A percentile compares a stretch with the other conserved stretches of the same genome.
Conservation (phyloP, 495 filamentous ascomycete genomes). For the Aspergillus hancockii region DNA sequence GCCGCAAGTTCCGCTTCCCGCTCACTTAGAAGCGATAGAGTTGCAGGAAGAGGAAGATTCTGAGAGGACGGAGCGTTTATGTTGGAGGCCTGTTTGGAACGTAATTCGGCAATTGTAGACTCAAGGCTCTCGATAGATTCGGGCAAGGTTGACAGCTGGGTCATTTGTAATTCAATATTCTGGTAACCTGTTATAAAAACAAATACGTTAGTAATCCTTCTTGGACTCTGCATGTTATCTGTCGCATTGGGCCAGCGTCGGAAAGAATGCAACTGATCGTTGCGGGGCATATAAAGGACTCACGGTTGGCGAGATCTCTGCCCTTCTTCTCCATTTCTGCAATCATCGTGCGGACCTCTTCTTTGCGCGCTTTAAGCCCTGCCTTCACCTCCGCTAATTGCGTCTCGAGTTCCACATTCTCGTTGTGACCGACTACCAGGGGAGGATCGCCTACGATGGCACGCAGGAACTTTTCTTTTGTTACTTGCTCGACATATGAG, state of each 20-base stretch:
- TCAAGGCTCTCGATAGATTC: constrained; percentile 63
- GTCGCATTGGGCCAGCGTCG: background rate
- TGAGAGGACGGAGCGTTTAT: constrained; percentile 40
- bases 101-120: constrained; percentile 55
- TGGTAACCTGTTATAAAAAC: constrained; percentile 54
- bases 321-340: constrained; percentile 69
- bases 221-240: background rate
- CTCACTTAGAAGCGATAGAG: constrained; percentile 46
- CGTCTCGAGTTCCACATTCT: constrained; percentile 79
- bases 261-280: background rate
- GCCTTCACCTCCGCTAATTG: constrained; percentile 71
- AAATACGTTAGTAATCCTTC: constrained; percentile 10
- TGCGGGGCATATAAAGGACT: constrained; percentile 18
- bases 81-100: constrained; percentile 42
- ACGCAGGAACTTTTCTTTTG: constrained; percentile 92
- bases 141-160: constrained; percentile 61
- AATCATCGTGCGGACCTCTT: constrained; percentile 73
- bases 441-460: constrained; percentile 91
- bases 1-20: constrained; percentile 62
- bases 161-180: constrained; percentile 60
- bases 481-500: constrained; percentile 79
- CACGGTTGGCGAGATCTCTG: constrained; percentile 55
- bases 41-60: constrained; percentile 43
- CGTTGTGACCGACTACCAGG: constrained; percentile 74
- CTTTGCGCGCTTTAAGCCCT: constrained; percentile 73